These are phyloP conservation scores for Eucalyptus sideroxylon DNA, from an alignment of 345 rosid genomes.

Conservation along the genomic window DNA sequence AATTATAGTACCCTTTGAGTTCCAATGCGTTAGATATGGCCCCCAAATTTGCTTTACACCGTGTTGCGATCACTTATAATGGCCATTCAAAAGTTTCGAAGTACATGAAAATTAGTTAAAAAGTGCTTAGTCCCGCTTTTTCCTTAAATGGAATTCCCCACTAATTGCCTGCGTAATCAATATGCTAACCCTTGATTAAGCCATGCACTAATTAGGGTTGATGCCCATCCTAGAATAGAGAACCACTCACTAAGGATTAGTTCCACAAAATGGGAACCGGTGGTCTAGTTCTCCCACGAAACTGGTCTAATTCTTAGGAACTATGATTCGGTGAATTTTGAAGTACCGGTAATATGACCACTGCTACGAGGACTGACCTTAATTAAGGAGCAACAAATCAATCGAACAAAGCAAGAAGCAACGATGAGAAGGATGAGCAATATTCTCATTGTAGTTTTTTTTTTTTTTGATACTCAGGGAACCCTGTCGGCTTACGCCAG, in stretches of 20 bases:
- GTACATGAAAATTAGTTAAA: too few species aligned
- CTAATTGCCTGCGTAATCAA: neutral
- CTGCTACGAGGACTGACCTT: neutral
- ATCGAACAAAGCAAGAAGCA: neutral
- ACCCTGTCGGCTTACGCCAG: too few species aligned
- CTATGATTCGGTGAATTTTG: too few species aligned
- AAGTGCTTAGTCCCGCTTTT: neutral
- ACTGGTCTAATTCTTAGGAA: too few species aligned
- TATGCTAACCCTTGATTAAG: neutral
- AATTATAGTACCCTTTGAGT: too few species aligned
- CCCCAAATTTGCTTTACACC: neutral
- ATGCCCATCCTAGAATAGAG: neutral
- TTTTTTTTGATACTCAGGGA: too few species aligned
- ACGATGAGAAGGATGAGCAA: neutral
- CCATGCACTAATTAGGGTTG: neutral
- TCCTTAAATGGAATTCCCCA: neutral
- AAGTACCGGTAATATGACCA: neutral
- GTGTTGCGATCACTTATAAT: neutral
- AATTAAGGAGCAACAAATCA: neutral
- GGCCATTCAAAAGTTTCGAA: neutral
- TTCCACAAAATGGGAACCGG: too few species aligned
- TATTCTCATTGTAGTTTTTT: neutral
- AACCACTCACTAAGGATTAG: too few species aligned
- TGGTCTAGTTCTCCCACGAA: too few species aligned
- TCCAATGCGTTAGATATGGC: too few species aligned